phyloP scores from a whole-genome alignment of 768 basidiomycete species.

The Leccinum subtestaceum region DNA sequence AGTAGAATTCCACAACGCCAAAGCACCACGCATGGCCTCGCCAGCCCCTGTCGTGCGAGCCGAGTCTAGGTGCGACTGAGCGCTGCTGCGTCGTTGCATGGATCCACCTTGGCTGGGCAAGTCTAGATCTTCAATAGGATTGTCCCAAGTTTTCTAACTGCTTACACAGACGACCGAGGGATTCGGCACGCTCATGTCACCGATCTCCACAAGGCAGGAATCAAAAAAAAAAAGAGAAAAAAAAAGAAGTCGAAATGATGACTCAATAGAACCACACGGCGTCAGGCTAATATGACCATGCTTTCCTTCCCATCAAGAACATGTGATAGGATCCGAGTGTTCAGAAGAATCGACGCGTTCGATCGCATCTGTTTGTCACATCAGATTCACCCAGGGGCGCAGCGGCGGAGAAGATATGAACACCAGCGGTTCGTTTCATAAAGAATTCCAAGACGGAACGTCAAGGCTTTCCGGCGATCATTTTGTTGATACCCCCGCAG shows the following conservation, averaged over 20 bases:
- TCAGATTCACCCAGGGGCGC: background rate
- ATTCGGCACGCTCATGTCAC: background rate
- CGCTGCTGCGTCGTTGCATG: background rate
- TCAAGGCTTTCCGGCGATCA: background rate
- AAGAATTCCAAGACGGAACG: background rate
- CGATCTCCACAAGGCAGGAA: background rate
- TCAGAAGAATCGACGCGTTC: background rate
- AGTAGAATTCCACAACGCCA: background rate
- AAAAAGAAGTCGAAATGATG: background rate
- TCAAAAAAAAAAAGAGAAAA: background rate
- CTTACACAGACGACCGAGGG: background rate
- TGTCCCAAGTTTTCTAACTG: background rate
- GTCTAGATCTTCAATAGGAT: background rate
- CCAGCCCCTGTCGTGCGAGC: background rate
- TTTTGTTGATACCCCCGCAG: background rate
- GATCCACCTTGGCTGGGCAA: background rate
- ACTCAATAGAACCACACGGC: background rate
- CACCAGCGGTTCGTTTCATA: background rate
- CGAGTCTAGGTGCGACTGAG: background rate
- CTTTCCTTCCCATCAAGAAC: background rate
- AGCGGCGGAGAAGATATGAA: background rate
- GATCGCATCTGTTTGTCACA: background rate
- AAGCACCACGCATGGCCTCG: background rate
- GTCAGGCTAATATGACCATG: background rate
- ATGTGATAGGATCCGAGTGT: background rate